Evolutionary conservation across 2,329 filamentous ascomycete species (phyloP), one percentile per base, ranked within the genome.

Genomic region (Diplodia sapinea): DNA sequence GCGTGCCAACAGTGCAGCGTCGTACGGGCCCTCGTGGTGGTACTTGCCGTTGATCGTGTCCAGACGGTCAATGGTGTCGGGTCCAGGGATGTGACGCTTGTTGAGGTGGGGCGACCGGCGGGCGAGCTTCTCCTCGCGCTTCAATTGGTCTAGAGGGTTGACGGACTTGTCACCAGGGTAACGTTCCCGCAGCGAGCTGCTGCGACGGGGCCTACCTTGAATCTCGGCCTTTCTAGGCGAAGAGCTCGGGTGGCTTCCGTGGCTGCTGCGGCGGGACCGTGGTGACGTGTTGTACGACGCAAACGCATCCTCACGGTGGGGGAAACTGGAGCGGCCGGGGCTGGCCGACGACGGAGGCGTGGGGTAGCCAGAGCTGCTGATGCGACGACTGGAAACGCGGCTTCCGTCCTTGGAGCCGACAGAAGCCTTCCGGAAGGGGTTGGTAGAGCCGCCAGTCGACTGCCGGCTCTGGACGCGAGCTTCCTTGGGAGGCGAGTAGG

Each of bases 11-110:
- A 92, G 84, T 2, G 92, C 90, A 11, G 94, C 92, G 76, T 98
- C 94, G 73, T 91, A 98, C 0, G 94, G 94, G 0, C 94, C 94
- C 70, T 90, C 92, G 74, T 98, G 94, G 78, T 97, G 94, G 78
- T 96, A 97, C 2, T 85, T 80, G 20, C 84, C 85, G 62, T 86
- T 86, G n/a, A 86, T 78, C 2, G 85, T 84, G 75, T 97, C 94
- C 1, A 98, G 87, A 5, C 83, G 82, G 77, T 97, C 94, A 73
- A 98, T 95, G 9, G 85, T 83, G 77, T 98, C 94, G 1, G 92
- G 86, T 55, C 86, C 86, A 31, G 89, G 86, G 17, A 90, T 84
- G 73, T 89, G 83, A 73, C 85, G 86, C 75, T 89, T 91, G 72
- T 85, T 86, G 57, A 91, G 84, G 76, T 90, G 89, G 1, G 87